Percentiles rank a stretch among this genome's conserved stretches.
Evolutionary conservation across 2,329 filamentous ascomycete species (phyloP).

Genomic region (Beauveria scarabaeidicola): DNA sequence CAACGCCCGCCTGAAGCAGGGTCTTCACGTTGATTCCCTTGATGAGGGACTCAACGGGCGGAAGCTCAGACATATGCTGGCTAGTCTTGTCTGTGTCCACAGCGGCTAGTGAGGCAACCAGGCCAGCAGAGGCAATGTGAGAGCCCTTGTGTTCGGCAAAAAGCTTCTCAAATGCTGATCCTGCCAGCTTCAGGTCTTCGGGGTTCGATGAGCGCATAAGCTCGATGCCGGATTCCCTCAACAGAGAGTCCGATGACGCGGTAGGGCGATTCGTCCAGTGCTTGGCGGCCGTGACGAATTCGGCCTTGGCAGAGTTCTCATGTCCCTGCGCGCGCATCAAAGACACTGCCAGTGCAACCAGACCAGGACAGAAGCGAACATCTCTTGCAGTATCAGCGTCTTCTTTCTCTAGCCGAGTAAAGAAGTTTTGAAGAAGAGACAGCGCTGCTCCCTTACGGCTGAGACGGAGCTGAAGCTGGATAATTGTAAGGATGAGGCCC

Average conservation of each 20-base stretch:
- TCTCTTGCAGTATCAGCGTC: conserved; percentile 49
- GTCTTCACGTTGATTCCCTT: conserved; percentile 50
- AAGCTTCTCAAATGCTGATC: conserved; percentile 69
- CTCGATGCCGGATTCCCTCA: conserved; percentile 74
- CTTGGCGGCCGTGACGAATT: conserved; percentile 68
- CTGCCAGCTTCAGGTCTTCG: conserved; percentile 61
- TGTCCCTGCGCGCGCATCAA: conserved; percentile 72
- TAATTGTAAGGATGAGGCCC: conserved; percentile 68
- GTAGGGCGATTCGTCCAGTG: conserved; percentile 64
- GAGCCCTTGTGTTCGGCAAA: conserved; percentile 59
- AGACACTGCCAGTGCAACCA: conserved; percentile 71
- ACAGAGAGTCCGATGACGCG: conserved; percentile 48
- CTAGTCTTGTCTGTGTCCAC: conserved; percentile 48
- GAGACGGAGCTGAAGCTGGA: conserved; percentile 70
- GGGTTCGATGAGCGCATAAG: conserved; percentile 66
- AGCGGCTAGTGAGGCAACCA: conserved; percentile 73
- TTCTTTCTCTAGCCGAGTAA: conserved; percentile 60
- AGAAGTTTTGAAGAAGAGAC: conserved; percentile 64
- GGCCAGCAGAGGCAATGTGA: conserved; percentile 64
- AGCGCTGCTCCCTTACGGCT: conserved; percentile 68
- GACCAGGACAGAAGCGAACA: conserved; percentile 72
- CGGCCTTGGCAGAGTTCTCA: conserved; percentile 59
- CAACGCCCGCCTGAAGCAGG: conserved; percentile 59
- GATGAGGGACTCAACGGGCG: conserved; percentile 54
- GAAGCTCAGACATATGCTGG: conserved; percentile 47